Evolutionary conservation across 1,139 yeast genomes (phyloP).

Genomic region (Scheffersomyces titani): DNA sequence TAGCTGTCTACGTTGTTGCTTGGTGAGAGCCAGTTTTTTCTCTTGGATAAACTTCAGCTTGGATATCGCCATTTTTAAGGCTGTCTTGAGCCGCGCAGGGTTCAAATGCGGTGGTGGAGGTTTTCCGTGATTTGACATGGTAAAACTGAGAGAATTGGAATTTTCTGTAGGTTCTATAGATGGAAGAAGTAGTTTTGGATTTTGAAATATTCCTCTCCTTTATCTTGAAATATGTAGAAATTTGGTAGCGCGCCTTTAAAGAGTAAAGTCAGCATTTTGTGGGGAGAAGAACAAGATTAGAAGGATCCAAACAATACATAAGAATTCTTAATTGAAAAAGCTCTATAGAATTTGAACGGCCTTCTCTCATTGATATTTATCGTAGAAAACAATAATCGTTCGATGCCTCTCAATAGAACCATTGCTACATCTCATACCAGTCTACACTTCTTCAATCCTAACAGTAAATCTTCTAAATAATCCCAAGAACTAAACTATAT

Average conservation of each 20-base stretch:
- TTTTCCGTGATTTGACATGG: not conserved
- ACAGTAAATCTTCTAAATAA: not conserved
- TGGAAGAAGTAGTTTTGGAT: not conserved
- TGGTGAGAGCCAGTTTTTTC: constrained; percentile 77
- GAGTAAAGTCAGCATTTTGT: not conserved
- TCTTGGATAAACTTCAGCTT: constrained; percentile 79
- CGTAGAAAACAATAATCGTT: not conserved
- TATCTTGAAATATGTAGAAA: not conserved
- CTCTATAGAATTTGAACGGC: no score
- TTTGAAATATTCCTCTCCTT: not conserved
- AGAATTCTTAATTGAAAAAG: no score
- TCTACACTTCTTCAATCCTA: not conserved
- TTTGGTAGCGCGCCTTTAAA: not conserved
- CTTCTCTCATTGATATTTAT: no score
- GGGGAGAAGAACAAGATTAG: no score
- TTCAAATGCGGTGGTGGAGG: constrained; percentile 35
- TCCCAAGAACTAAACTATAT: not conserved
- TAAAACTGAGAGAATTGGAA: not conserved
- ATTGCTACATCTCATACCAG: not conserved
- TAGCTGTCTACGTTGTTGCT: constrained; percentile 74
- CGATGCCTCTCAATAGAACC: not conserved
- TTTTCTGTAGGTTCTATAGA: not conserved
- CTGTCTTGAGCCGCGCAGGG: constrained; percentile 59
- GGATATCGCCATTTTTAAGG: constrained; percentile 78
- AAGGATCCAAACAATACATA: no score